A percentile compares a stretch with the other conserved stretches of the same genome.
Conservation (phyloP, 805 yeast species). For the Tanozyma kutaoensis region DNA sequence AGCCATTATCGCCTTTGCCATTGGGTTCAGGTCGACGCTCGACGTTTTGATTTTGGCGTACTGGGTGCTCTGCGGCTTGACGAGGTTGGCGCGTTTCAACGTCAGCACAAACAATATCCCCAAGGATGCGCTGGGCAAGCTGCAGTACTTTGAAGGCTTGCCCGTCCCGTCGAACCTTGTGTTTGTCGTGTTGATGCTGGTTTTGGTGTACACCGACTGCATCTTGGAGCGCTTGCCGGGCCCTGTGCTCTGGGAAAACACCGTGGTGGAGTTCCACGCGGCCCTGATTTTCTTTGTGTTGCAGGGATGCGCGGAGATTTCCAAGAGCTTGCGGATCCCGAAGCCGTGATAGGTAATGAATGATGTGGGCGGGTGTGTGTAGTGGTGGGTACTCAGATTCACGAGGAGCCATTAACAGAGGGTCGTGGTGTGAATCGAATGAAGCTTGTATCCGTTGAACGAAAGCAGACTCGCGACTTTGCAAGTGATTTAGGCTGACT, state of each 20-base stretch:
- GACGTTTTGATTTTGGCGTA: slow-evolving; percentile 68
- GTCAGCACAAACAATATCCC: slow-evolving; percentile 90
- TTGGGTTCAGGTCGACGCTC: slow-evolving; percentile 76
- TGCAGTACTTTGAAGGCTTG: slow-evolving; percentile 88
- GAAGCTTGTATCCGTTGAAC: too few species aligned
- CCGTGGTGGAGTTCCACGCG: slow-evolving; percentile 65
- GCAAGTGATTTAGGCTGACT: too few species aligned
- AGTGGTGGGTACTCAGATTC: too few species aligned
- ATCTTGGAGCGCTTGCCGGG: slow-evolving; percentile 48
- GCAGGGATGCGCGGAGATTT: slow-evolving; percentile 86
- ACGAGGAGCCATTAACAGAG: too few species aligned
- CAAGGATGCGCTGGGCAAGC: slow-evolving; percentile 76
- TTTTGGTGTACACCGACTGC: slow-evolving; percentile 39
- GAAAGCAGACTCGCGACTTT: too few species aligned
- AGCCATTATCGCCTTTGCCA: slow-evolving; percentile 80
- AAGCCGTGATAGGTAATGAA: too few species aligned
- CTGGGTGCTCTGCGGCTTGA: slow-evolving; percentile 87
- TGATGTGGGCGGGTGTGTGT: too few species aligned
- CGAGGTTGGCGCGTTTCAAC: slow-evolving; percentile 90
- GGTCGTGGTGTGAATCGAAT: too few species aligned
- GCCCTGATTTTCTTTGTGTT: slow-evolving; percentile 46
- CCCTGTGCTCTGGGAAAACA: slow-evolving; percentile 43
- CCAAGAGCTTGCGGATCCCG: slow-evolving; percentile 84
- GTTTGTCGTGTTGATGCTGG: slow-evolving; percentile 63
- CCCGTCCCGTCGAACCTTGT: slow-evolving; percentile 86